Conservation (phyloP, 768 basidiomycete species). For the Boletus sp. region DNA sequence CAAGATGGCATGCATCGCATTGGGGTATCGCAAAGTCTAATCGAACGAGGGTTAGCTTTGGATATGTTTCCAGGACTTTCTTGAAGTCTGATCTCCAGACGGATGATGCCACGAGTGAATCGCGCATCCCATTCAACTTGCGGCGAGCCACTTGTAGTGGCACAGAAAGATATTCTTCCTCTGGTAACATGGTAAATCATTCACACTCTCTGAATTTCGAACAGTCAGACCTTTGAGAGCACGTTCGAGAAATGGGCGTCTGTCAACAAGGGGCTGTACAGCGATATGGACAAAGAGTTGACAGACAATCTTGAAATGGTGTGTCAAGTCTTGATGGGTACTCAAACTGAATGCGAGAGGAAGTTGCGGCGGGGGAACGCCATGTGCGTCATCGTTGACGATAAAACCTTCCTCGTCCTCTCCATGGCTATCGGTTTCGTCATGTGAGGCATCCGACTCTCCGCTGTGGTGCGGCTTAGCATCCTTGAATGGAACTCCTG, state of each 20-base stretch:
- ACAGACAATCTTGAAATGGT: slow-evolving; percentile 85
- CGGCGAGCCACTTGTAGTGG: slow-evolving; percentile 66
- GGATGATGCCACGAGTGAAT: slow-evolving; percentile 80
- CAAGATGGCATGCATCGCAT: slow-evolving; percentile 84
- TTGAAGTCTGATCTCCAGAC: slow-evolving; percentile 77
- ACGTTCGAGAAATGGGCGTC: slow-evolving; percentile 54
- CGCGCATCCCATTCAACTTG: slow-evolving; percentile 64
- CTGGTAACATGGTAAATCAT: slow-evolving; percentile 25
- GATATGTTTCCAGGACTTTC: slow-evolving; percentile 59
- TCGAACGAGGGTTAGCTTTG: slow-evolving; percentile 51
- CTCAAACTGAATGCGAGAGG: slow-evolving; percentile 80
- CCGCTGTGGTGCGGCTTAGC: slow-evolving; percentile 40
- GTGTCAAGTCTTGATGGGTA: slow-evolving; percentile 66
- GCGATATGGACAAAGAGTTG: slow-evolving; percentile 85
- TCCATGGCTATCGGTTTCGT: slow-evolving; percentile 26
- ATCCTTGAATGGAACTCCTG: slow-evolving; percentile 40
- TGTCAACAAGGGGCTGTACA: slow-evolving; percentile 49
- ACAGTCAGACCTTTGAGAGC: slow-evolving; percentile 42
- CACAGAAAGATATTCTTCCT: slow-evolving; percentile 69
- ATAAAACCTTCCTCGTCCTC: slow-evolving; percentile 42
- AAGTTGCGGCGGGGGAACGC: slow-evolving; percentile 41
- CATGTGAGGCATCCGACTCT: slow-evolving; percentile 36
- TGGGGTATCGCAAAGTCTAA: slow-evolving; percentile 56
- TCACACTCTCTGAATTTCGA: not conserved
- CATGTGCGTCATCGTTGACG: slow-evolving; percentile 60